phyloP scores from a whole-genome alignment of 805 yeast genomes.

The Nakazawaea wickerhamii region DNA sequence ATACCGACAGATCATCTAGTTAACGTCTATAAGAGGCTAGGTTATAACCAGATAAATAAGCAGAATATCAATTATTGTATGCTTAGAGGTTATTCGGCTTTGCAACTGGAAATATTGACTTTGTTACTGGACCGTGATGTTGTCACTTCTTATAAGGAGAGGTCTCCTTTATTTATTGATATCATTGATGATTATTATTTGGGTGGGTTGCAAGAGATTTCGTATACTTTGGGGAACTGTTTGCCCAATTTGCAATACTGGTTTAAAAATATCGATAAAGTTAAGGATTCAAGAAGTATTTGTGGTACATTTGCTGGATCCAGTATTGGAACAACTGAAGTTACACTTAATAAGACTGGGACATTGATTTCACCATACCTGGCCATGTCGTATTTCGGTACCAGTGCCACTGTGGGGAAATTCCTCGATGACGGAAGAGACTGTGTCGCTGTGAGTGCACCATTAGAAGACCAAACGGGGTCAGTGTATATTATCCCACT shows the following conservation, averaged over 20 bases:
- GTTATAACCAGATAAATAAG: slow-evolving; percentile 27
- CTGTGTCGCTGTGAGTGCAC: slow-evolving; percentile 48
- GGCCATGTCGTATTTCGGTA: slow-evolving; percentile 40
- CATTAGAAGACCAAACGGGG: slow-evolving; percentile 38
- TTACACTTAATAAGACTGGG: slow-evolving; percentile 7
- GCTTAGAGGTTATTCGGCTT: slow-evolving; percentile 38
- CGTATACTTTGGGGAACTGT: slow-evolving; percentile 34
- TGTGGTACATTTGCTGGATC: slow-evolving; percentile 24
- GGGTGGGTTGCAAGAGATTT: slow-evolving; percentile 50
- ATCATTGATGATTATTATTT: slow-evolving; percentile 40
- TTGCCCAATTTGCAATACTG: slow-evolving; percentile 31
- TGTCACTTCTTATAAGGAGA: slow-evolving; percentile 12
- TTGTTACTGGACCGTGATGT: slow-evolving; percentile 1
- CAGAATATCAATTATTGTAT: slow-evolving; percentile 43
- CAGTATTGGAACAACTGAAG: not conserved
- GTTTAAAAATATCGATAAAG: slow-evolving; percentile 28
- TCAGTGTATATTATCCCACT: slow-evolving; percentile 39
- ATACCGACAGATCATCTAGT: slow-evolving; percentile 39
- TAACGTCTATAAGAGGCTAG: slow-evolving; percentile 32
- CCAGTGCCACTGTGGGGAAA: slow-evolving; percentile 36
- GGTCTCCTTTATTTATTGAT: slow-evolving; percentile 40
- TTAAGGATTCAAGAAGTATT: slow-evolving; percentile 27
- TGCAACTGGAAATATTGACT: slow-evolving; percentile 1
- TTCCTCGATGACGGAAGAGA: slow-evolving; percentile 29
- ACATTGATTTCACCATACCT: slow-evolving; percentile 16